Percentiles rank a stretch among this genome's conserved stretches.
phyloP scores from a whole-genome alignment of 1,284 basidiomycete genomes.

The Marasmius sp. region DNA sequence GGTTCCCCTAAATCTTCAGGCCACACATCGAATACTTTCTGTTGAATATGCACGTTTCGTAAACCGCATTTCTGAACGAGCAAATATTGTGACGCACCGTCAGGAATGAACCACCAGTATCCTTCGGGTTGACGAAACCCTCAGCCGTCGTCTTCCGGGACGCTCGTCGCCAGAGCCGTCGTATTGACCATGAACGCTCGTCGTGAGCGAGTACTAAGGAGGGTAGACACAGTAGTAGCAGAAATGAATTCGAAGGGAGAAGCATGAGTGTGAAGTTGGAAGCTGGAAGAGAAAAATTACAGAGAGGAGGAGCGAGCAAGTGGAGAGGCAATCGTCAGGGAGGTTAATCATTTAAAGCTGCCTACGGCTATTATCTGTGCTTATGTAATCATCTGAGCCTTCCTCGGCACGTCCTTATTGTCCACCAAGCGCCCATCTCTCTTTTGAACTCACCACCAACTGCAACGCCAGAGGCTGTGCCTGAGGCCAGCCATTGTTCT shows the following conservation, averaged over 20 bases:
- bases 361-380: too few species aligned
- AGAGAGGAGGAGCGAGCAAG: background rate
- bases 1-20: constrained; percentile 86
- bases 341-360: too few species aligned
- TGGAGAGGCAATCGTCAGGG: background rate
- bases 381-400: too few species aligned
- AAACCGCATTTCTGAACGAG: background rate
- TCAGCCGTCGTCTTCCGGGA: constrained; percentile 32
- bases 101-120: constrained; percentile 16
- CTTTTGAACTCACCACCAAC: too few species aligned
- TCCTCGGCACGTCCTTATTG: too few species aligned
- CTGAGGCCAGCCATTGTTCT: too few species aligned
- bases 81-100: constrained; percentile 6
- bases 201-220: constrained; percentile 16
- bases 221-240: constrained; percentile 22
- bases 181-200: background rate
- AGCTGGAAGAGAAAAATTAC: background rate
- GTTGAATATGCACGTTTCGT: background rate
- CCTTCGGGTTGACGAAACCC: constrained; percentile 38
- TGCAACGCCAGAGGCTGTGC: too few species aligned
- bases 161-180: constrained; percentile 14
- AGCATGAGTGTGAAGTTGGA: background rate
- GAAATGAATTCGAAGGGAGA: constrained; percentile 13
- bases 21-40: constrained; percentile 58
- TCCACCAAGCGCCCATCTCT: too few species aligned